These are phyloP conservation scores for Pythium periplocum DNA, from an alignment of 352 stramenopile genomes.

Conservation along the genomic window DNA sequence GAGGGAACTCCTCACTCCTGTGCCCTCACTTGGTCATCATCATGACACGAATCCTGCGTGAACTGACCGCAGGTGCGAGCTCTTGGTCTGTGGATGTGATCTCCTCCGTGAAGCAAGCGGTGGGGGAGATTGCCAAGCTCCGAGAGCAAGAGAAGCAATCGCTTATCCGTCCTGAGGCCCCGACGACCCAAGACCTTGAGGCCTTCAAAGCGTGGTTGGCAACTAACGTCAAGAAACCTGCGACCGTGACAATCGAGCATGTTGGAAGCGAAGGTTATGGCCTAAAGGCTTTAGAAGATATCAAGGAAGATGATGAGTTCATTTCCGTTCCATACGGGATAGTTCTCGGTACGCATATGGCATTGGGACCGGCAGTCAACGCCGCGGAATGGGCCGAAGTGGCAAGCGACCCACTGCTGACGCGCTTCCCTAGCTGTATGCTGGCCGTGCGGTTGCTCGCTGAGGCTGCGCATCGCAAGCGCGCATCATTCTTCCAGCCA, in stretches of 20 bases:
- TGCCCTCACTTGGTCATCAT: neutral
- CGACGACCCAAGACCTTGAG: constrained; percentile 12
- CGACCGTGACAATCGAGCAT: constrained; percentile 16
- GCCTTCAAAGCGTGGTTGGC: constrained; percentile 30
- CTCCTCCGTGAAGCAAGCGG: constrained; percentile 17
- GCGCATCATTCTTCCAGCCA: constrained; percentile 27
- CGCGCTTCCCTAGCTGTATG: constrained; percentile 32
- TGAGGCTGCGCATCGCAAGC: constrained; percentile 17
- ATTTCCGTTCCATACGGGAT: constrained; percentile 31
- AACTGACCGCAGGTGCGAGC: constrained; percentile 25
- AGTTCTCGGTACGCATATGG: constrained; percentile 20
- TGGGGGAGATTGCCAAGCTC: constrained; percentile 24
- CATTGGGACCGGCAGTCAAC: constrained; percentile 12
- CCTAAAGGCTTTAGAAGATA: constrained; percentile 19
- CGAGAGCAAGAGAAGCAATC: constrained; percentile 17
- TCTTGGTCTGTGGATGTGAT: constrained; percentile 30
- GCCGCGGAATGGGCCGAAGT: constrained; percentile 20
- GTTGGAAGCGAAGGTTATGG: constrained; percentile 26
- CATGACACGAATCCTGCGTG: constrained; percentile 18
- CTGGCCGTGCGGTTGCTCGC: constrained; percentile 36
- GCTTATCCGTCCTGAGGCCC: constrained; percentile 11
- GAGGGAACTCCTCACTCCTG: neutral
- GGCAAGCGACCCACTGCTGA: constrained; percentile 28
- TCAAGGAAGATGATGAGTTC: constrained; percentile 23
- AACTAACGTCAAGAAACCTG: constrained; percentile 1